These are phyloP conservation scores for Vitis rotundifolia DNA, from an alignment of 164 flowering plant species.

Conservation along the genomic window DNA sequence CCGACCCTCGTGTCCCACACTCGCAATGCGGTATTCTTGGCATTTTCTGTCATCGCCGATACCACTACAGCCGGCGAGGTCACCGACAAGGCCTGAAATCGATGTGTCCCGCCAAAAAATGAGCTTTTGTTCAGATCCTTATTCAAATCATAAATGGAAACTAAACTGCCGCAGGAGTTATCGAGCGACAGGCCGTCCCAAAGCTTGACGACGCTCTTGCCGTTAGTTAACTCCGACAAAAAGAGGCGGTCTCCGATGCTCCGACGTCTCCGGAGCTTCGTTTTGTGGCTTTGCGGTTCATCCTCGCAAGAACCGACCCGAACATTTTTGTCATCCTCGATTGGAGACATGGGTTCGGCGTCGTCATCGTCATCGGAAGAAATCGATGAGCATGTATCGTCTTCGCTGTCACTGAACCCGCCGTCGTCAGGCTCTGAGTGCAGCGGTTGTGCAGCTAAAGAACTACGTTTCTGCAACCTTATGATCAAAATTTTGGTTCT, in stretches of 20 bases:
- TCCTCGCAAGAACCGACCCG: slow-evolving; percentile 16
- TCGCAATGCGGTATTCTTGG: slow-evolving; percentile 21
- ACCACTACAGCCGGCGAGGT: slow-evolving; percentile 38
- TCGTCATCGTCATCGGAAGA: slow-evolving; percentile 14
- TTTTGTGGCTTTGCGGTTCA: slow-evolving; percentile 26
- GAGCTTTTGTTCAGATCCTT: slow-evolving; percentile 18
- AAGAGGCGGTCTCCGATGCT: slow-evolving; percentile 33
- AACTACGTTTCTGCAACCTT: slow-evolving; percentile 13
- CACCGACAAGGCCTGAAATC: slow-evolving; percentile 18
- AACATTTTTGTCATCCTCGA: slow-evolving; percentile 32
- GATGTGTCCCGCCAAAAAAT: slow-evolving; percentile 11
- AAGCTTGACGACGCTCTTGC: slow-evolving; percentile 69
- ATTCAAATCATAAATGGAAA: slow-evolving; percentile 43
- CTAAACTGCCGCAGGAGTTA: slow-evolving; percentile 14
- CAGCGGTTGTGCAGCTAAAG: slow-evolving; percentile 12
- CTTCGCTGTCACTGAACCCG: not conserved
- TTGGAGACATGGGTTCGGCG: slow-evolving; percentile 1
- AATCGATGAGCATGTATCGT: slow-evolving; percentile 6
- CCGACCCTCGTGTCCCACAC: slow-evolving; percentile 62
- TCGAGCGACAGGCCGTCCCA: slow-evolving; percentile 56
- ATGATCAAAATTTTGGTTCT: slow-evolving; percentile 29
- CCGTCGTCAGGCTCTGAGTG: slow-evolving; percentile 3
- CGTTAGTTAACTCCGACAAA: slow-evolving; percentile 46
- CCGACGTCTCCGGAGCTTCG: slow-evolving; percentile 28
- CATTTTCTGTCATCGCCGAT: slow-evolving; percentile 31